Evolutionary conservation across 495 filamentous ascomycete species (phyloP), one percentile per base, ranked within the genome.

Genomic region (Penicillium crystallinum): DNA sequence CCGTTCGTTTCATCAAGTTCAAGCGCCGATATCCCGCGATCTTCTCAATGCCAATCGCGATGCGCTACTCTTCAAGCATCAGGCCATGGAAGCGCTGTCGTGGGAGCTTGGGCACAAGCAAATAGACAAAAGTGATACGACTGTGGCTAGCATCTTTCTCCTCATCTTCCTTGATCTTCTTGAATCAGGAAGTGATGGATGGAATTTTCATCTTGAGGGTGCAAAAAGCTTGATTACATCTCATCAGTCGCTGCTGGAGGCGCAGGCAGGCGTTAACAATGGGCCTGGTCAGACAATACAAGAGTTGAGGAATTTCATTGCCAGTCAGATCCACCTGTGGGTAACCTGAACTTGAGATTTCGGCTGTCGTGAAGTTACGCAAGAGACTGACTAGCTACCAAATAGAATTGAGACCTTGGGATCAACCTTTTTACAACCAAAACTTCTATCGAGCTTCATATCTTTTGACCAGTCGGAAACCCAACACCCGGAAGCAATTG

Each of bases 151-250:
- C 12, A 71, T 77, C 2, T 69, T 79, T 30, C 77, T 81, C 47
- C 72, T 81, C 44, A 67, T 81, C 61, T 79, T 77, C 50, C 71
- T 77, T 6, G 47, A 78, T 35, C 64, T 81, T 6, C 71, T 81
- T 14, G 77, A 81, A 56, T 72, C 71, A 3, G 76, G 76, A 3
- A 73, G 66, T 40, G 71, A 72, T 14, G 67, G 66, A 17, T 81
- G 77, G 77, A 71, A 72, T 25, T 58, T 62, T 35, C 77, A 81
- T 48, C 64, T 81, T 43, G 67, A 76, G 51, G 76, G 73, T 3
- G 77, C 74, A 2, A 71, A 72, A 30, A 66, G 59, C 15, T 58
- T 82, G 3, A 73, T 81, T 45, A 58, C 59, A 31, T 54, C 61
- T 11, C 52, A 51, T 22, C 41, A 46, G 15, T 41, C 35, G 21